phyloP scores from a whole-genome alignment of 345 rosid species.

The Syzygium aromaticum region DNA sequence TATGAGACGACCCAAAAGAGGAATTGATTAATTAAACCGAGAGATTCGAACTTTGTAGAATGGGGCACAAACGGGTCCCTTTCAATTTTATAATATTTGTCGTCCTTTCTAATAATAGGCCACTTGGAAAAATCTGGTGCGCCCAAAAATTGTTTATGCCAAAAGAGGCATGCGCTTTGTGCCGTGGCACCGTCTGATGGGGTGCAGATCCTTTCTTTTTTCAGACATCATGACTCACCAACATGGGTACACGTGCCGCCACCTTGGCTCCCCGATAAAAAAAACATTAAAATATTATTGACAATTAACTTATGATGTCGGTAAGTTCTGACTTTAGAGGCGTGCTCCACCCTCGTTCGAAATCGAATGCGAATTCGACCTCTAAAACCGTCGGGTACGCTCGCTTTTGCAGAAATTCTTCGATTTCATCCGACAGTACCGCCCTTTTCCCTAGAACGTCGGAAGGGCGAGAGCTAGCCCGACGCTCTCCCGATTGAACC shows the following conservation, averaged over 20 bases:
- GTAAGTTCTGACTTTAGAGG: not conserved
- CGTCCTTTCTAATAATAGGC: not conserved
- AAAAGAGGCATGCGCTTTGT: not conserved
- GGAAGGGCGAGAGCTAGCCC: not conserved
- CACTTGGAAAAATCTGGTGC: not conserved
- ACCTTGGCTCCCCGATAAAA: not conserved
- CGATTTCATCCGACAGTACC: not conserved
- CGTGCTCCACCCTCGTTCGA: not conserved
- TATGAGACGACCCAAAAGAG: not conserved
- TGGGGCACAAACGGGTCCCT: not conserved
- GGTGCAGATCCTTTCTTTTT: not conserved
- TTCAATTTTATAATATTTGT: not conserved
- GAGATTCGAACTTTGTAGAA: not conserved
- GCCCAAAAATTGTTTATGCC: not conserved
- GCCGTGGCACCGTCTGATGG: not conserved
- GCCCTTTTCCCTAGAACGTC: not conserved
- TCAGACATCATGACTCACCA: not conserved
- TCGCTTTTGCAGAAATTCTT: too few species aligned
- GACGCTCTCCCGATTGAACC: fast-evolving
- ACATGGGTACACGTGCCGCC: not conserved
- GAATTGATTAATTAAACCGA: not conserved
- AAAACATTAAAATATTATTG: not conserved
- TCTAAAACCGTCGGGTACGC: not conserved
- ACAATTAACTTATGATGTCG: not conserved
- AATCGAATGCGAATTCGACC: not conserved